Evolutionary conservation across 2,329 filamentous ascomycete species (phyloP).

Genomic region (Anisogramma anomala): DNA sequence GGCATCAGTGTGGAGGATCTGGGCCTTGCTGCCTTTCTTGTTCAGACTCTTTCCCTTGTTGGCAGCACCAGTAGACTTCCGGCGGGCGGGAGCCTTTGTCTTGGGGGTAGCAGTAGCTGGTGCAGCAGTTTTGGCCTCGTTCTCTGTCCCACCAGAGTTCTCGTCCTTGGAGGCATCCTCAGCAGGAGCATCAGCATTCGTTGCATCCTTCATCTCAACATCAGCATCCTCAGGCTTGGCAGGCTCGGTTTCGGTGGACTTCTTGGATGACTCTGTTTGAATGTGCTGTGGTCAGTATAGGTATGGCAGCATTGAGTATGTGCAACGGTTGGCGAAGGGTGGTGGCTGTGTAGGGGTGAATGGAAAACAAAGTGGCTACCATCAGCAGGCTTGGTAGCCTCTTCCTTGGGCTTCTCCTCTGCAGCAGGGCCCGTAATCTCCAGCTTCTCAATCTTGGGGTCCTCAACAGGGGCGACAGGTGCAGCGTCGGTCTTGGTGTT

Average conservation of each 20-base stretch:
- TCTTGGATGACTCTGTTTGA: slow-evolving; percentile 22
- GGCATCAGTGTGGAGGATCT: slow-evolving; percentile 62
- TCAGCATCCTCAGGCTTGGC: slow-evolving; percentile 24
- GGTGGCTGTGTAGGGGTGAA: too few relatives aligned
- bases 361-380: slow-evolving; percentile 13
- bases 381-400: slow-evolving; percentile 12
- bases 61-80: slow-evolving; percentile 61
- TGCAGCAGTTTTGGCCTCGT: slow-evolving; percentile 20
- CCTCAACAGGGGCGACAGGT: slow-evolving; percentile 9
- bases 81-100: slow-evolving; percentile 43
- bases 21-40: slow-evolving; percentile 70
- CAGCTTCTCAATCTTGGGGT: slow-evolving; percentile 12
- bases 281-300: slow-evolving; percentile 20
- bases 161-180: slow-evolving; percentile 25
- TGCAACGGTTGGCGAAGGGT: background rate
- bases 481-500: slow-evolving; percentile 3
- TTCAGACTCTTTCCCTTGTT: slow-evolving; percentile 68
- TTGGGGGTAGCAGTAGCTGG: slow-evolving; percentile 27
- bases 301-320: background rate
- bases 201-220: slow-evolving; percentile 61
- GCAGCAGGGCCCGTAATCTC: slow-evolving; percentile 11
- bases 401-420: slow-evolving; percentile 8
- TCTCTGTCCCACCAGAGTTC: slow-evolving; percentile 18
- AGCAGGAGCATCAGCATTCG: slow-evolving; percentile 36
- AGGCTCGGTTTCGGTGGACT: slow-evolving; percentile 18